phyloP scores from a whole-genome alignment of 1,284 basidiomycete genomes.

The Macrocystidia cucumis region DNA sequence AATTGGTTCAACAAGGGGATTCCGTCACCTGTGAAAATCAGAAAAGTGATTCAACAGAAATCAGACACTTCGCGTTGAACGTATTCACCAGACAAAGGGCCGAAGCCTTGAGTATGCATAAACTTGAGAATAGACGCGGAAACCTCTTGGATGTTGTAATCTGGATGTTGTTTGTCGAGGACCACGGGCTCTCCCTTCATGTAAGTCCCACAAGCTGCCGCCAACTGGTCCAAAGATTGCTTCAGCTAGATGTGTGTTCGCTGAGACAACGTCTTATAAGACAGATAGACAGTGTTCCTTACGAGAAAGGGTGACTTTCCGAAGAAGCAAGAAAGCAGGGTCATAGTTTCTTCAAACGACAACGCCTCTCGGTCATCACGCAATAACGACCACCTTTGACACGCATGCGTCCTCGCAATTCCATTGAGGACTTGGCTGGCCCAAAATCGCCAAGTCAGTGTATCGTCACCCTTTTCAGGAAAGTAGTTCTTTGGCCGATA shows the following conservation, averaged over 20 bases:
- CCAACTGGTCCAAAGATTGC: slow-evolving; percentile 30
- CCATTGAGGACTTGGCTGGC: slow-evolving; percentile 33
- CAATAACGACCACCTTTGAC: slow-evolving; percentile 16
- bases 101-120: slow-evolving; percentile 36
- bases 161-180: slow-evolving; percentile 17
- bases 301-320: slow-evolving; percentile 38
- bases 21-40: slow-evolving; percentile 18
- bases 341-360: slow-evolving; percentile 41
- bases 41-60: slow-evolving; percentile 9
- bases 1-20: slow-evolving; percentile 51
- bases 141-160: slow-evolving; percentile 21
- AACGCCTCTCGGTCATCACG: slow-evolving; percentile 11
- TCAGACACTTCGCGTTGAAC: too few relatives aligned
- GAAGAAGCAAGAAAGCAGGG: slow-evolving; percentile 48
- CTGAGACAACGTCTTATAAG: background rate
- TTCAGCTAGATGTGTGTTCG: slow-evolving; percentile 20
- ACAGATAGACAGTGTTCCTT: slow-evolving; percentile 8
- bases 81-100: slow-evolving; percentile 25
- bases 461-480: slow-evolving; percentile 17
- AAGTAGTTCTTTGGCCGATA: slow-evolving; percentile 20
- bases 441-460: slow-evolving; percentile 48
- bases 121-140: slow-evolving; percentile 37
- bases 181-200: slow-evolving; percentile 17
- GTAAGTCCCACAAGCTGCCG: slow-evolving; percentile 30
- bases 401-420: slow-evolving; percentile 36